These are phyloP conservation scores for Lichtheimia hyalospora DNA, from an alignment of 371 early-diverging fungal genomes.

Conservation along the genomic window DNA sequence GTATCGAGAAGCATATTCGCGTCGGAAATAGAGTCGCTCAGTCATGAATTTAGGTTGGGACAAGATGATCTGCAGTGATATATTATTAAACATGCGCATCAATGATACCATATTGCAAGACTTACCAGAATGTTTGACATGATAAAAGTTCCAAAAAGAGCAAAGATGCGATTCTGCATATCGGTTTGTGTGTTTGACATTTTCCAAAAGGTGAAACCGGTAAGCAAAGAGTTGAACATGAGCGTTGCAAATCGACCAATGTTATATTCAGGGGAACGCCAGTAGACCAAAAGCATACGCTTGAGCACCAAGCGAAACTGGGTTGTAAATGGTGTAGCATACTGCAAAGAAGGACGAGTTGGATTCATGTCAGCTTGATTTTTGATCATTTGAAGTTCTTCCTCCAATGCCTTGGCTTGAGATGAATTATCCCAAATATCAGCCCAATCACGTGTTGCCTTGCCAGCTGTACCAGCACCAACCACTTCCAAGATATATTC, in stretches of 20 bases:
- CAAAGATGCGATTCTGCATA: constrained; percentile 65
- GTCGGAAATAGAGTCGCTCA: constrained; percentile 61
- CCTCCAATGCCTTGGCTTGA: constrained; percentile 25
- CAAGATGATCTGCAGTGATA: constrained; percentile 44
- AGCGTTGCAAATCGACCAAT: constrained; percentile 50
- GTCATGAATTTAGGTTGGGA: constrained; percentile 66
- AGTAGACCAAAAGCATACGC: constrained; percentile 58
- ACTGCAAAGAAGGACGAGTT: constrained; percentile 17
- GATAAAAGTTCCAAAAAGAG: constrained; percentile 62
- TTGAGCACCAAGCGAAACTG: constrained; percentile 44
- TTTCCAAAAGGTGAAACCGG: constrained; percentile 62
- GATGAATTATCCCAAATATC: constrained; percentile 46
- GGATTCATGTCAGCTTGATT: constrained; percentile 14
- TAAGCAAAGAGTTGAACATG: constrained; percentile 40
- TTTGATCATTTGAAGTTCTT: constrained; percentile 25
- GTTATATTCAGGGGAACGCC: constrained; percentile 63
- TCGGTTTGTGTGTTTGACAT: constrained; percentile 49
- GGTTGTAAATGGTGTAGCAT: constrained; percentile 31
- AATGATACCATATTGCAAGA: no score
- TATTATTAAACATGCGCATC: no score
- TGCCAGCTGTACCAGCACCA: not conserved
- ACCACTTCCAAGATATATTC: constrained; percentile 66
- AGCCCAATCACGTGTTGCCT: constrained; percentile 56
- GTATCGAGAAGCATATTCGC: constrained; percentile 67
- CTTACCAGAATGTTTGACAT: constrained; percentile 27